phyloP scores from a whole-genome alignment of 2,329 filamentous ascomycete genomes.

The Botryotinia calthae region DNA sequence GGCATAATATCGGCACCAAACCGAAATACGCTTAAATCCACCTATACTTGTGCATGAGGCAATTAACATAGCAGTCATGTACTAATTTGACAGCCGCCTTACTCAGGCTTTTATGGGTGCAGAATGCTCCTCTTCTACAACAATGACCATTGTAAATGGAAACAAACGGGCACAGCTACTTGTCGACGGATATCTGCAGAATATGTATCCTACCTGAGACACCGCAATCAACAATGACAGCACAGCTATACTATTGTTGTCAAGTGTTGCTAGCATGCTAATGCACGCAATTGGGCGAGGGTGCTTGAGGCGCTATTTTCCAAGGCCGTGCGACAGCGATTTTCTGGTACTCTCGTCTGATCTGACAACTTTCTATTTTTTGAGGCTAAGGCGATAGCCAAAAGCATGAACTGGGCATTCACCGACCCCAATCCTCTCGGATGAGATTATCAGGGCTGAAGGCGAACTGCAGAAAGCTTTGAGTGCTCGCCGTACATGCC shows the following conservation, averaged over 20 bases:
- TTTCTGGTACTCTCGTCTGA: slow-evolving; percentile 30
- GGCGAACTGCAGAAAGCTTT: slow-evolving; percentile 19
- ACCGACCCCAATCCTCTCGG: slow-evolving; percentile 11
- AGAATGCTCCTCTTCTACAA: slow-evolving; percentile 22
- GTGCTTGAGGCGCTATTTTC: slow-evolving; percentile 25
- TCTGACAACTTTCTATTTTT: slow-evolving; percentile 20
- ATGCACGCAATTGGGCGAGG: slow-evolving; percentile 34
- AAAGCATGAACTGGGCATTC: slow-evolving; percentile 18
- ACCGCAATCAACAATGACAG: slow-evolving; percentile 30
- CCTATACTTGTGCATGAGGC: slow-evolving; percentile 7
- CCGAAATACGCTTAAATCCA: slow-evolving; percentile 20
- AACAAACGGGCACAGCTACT: slow-evolving; percentile 30
- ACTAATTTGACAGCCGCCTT: slow-evolving; percentile 4
- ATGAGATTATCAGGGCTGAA: slow-evolving; percentile 18
- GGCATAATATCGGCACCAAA: slow-evolving; percentile 36
- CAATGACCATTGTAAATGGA: slow-evolving; percentile 25
- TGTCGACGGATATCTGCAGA: slow-evolving; percentile 29
- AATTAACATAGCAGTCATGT: background rate
- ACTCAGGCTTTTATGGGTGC: slow-evolving; percentile 5
- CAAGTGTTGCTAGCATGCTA: slow-evolving; percentile 25
- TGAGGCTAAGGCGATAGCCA: slow-evolving; percentile 9
- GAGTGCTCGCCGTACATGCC: slow-evolving; percentile 16
- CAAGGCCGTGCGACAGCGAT: slow-evolving; percentile 22
- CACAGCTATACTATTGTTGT: slow-evolving; percentile 24
- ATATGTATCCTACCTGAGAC: slow-evolving; percentile 22